Conservation (phyloP, 179 eudicot genomes). For the Patellifolia procumbens region DNA sequence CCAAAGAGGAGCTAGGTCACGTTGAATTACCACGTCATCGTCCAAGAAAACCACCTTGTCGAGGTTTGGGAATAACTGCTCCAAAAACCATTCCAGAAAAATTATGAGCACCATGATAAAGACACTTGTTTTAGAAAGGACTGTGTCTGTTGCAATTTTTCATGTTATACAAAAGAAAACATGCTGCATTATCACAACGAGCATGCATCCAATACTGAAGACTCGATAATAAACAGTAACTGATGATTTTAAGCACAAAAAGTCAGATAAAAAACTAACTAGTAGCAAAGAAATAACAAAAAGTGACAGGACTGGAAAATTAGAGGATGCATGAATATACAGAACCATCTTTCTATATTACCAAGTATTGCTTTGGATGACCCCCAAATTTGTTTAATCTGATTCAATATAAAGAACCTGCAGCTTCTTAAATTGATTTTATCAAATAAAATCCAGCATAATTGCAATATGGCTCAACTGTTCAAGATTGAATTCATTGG, state of each 20-base stretch:
- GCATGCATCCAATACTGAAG: background rate
- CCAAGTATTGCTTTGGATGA: background rate
- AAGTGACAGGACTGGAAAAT: background rate
- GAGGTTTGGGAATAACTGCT: constrained; percentile 89
- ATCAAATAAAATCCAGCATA: background rate
- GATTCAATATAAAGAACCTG: background rate
- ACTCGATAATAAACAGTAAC: background rate
- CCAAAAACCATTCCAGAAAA: constrained; percentile 16
- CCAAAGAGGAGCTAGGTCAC: constrained; percentile 82
- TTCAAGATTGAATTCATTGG: too few relatives aligned
- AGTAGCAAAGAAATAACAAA: background rate
- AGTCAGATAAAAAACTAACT: background rate
- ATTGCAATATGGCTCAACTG: background rate
- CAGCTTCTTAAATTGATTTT: background rate
- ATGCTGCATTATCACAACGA: background rate
- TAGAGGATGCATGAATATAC: background rate
- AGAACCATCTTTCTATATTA: background rate
- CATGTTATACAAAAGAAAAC: background rate
- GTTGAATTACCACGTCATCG: constrained; percentile 93
- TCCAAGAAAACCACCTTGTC: constrained; percentile 95
- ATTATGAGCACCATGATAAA: too few relatives aligned
- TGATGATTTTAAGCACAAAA: background rate
- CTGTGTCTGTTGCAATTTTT: too few relatives aligned
- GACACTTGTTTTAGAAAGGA: too few relatives aligned
- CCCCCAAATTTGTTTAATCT: background rate